These are phyloP conservation scores for Penicillium angulare DNA, from an alignment of 495 filamentous ascomycete species.

Conservation along the genomic window DNA sequence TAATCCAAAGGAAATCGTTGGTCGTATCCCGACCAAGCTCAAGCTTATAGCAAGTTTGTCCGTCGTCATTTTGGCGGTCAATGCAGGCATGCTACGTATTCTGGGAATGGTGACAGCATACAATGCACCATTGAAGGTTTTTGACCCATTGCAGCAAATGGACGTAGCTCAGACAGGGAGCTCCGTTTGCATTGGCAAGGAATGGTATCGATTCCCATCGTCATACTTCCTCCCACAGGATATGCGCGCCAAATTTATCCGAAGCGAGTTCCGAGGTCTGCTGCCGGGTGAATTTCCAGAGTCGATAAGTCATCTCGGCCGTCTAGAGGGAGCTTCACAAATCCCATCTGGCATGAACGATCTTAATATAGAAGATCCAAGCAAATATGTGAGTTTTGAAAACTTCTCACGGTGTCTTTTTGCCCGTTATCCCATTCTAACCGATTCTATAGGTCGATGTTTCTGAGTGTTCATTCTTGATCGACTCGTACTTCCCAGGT, in stretches of 20 bases:
- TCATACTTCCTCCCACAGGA: slow-evolving; percentile 82
- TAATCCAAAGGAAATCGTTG: slow-evolving; percentile 60
- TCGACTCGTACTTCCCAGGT: slow-evolving; percentile 80
- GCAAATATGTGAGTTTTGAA: slow-evolving; percentile 71
- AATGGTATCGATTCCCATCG: slow-evolving; percentile 98
- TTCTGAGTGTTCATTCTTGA: slow-evolving; percentile 73
- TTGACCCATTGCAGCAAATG: slow-evolving; percentile 52
- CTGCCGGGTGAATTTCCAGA: slow-evolving; percentile 89
- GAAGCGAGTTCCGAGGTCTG: slow-evolving; percentile 84
- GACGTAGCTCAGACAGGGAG: slow-evolving; percentile 55
- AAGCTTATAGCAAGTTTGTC: slow-evolving; percentile 61
- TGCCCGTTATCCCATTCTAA: slow-evolving; percentile 5
- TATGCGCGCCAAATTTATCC: slow-evolving; percentile 82
- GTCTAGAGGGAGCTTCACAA: slow-evolving; percentile 77
- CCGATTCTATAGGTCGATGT: slow-evolving; percentile 57
- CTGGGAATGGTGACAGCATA: slow-evolving; percentile 84
- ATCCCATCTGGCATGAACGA: slow-evolving; percentile 89
- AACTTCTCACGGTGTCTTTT: too few relatives aligned
- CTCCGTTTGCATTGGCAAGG: slow-evolving; percentile 86
- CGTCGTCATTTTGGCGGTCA: slow-evolving; percentile 55
- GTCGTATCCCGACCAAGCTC: slow-evolving; percentile 66
- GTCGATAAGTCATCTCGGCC: slow-evolving; percentile 55
- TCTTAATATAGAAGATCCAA: slow-evolving; percentile 78
- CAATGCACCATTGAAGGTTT: slow-evolving; percentile 78
- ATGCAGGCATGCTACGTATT: slow-evolving; percentile 66